Evolutionary conservation across 2,329 filamentous ascomycete species (phyloP).

Genomic region (Gaeumannomyces sp.): DNA sequence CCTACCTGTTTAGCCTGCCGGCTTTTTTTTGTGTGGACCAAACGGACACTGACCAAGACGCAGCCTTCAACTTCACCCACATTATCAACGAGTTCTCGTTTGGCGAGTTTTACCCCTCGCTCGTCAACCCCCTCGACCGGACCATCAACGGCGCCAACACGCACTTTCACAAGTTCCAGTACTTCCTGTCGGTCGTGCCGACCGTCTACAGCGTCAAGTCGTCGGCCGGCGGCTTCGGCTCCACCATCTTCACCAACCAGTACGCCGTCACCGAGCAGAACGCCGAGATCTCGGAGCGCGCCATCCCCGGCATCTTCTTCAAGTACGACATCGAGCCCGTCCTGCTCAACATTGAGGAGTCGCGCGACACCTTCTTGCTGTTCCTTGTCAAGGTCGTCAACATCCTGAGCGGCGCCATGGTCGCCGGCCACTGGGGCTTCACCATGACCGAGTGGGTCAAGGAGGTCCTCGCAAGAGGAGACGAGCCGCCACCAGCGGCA

Average conservation of each 20-base stretch:
- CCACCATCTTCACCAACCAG: conserved; percentile 85
- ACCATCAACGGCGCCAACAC: conserved; percentile 69
- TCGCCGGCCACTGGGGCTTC: conserved; percentile 90
- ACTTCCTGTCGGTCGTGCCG: conserved; percentile 91
- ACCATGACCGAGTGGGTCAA: conserved; percentile 72
- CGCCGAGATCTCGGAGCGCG: conserved; percentile 60
- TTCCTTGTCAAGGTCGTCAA: conserved; percentile 83
- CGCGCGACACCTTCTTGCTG: conserved; percentile 65
- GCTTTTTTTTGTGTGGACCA: not conserved
- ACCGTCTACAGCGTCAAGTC: conserved; percentile 75
- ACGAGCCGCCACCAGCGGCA: conserved; percentile 36
- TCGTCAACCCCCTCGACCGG: conserved; percentile 89
- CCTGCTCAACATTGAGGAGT: conserved; percentile 76
- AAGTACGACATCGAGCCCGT: conserved; percentile 99
- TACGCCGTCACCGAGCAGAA: conserved; percentile 94
- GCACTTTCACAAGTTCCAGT: conserved; percentile 96
- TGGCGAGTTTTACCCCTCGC: conserved; percentile 89
- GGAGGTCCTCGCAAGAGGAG: conserved; percentile 45
- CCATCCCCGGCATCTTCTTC: conserved; percentile 87
- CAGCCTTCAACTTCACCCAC: conserved; percentile 96
- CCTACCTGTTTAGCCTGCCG: not conserved
- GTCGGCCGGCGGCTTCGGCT: conserved; percentile 31
- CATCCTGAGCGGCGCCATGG: conserved; percentile 81
- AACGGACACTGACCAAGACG: not conserved
- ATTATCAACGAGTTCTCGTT: conserved; percentile 94